Base-by-base conservation (phyloP, 768 basidiomycete species). In the Lanmaoa rubissima region DNA sequence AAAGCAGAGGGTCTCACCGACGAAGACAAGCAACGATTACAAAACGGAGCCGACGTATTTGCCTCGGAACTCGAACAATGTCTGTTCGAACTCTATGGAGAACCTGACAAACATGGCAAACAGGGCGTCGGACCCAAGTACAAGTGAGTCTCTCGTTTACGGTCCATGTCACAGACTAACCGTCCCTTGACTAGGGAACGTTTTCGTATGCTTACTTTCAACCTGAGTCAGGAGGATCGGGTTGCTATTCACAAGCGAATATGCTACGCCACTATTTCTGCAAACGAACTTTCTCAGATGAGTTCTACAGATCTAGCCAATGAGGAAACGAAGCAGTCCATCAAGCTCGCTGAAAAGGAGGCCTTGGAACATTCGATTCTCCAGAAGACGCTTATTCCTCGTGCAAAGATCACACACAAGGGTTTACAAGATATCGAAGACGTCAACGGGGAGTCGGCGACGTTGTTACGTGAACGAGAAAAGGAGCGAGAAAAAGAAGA, bases 401-500 rank as follows among this genome's bases (percentile, higher is more conserved):
- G 83, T 36, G 90, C 92, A 52, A 95, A 94, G 72, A 88, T 93
- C 58, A 96, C 93, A 28, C 93, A 94, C 78, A 96, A 96, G 74
- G 93, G 93, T 51, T 74, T 94, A 59, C 87, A 94, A 77, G 88
- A 92, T 65, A 92, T 96, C 65, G 93, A 96, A 70, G 86, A 86
- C 69, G 73, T 87, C 53, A 82, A 83, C 62, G 87, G 84, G 14
- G 82, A 84, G 61, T 71, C 72, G 19, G 51, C 54, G 26, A 55
- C 61, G 46, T 72, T 76, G 63, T 26, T 63, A n/a, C 72, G 69
- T 39, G 72, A 76, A 44, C 73, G 79, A 21, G 88, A 90, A 64
- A 76, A 78, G 45, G 81, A 85, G 62, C 78, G 78, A 49, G 82
- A 83, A 65, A 79, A 77, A 28, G 84, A 87, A 68, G 84, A 86